Evolutionary conservation across 2,329 filamentous ascomycete species (phyloP).

Genomic region (Zasmidium citrigriseum): DNA sequence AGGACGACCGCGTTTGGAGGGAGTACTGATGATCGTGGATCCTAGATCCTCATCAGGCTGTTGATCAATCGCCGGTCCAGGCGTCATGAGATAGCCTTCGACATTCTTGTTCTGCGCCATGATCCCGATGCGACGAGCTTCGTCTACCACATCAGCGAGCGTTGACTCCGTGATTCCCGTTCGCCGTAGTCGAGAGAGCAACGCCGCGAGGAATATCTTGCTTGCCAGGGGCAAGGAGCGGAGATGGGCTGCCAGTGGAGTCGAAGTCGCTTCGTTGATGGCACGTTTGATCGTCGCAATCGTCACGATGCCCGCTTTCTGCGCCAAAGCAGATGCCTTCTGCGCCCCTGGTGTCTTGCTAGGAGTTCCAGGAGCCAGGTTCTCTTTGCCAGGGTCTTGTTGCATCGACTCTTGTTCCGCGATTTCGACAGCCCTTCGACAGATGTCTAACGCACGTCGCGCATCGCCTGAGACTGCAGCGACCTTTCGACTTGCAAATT

Average conservation of each 20-base stretch:
- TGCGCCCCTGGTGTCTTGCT: conserved; percentile 55
- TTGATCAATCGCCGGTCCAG: conserved; percentile 33
- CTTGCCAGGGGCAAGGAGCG: conserved; percentile 77
- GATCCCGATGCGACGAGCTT: conserved; percentile 70
- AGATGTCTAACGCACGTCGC: conserved; percentile 89
- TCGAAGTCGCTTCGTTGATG: conserved; percentile 92
- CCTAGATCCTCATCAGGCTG: conserved; percentile 24
- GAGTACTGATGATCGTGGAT: conserved; percentile 33
- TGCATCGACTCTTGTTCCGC: conserved; percentile 69
- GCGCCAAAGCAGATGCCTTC: conserved; percentile 33
- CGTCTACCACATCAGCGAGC: conserved; percentile 85
- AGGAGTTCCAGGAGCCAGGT: conserved; percentile 58
- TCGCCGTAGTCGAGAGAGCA: conserved; percentile 75
- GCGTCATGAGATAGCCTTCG: conserved; percentile 59
- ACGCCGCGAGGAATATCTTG: conserved; percentile 82
- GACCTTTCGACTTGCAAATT: conserved; percentile 95
- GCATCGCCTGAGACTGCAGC: conserved; percentile 95
- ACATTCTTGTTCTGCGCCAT: conserved; percentile 62
- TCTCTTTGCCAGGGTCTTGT: conserved; percentile 32
- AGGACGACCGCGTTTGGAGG: conserved; percentile 35
- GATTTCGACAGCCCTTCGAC: conserved; percentile 89
- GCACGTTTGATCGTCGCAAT: conserved; percentile 92
- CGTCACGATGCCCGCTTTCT: conserved; percentile 66
- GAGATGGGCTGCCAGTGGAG: conserved; percentile 86
- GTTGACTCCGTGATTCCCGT: conserved; percentile 86